phyloP scores from a whole-genome alignment of 2,329 filamentous ascomycete genomes.

The Talaromyces sp. region DNA sequence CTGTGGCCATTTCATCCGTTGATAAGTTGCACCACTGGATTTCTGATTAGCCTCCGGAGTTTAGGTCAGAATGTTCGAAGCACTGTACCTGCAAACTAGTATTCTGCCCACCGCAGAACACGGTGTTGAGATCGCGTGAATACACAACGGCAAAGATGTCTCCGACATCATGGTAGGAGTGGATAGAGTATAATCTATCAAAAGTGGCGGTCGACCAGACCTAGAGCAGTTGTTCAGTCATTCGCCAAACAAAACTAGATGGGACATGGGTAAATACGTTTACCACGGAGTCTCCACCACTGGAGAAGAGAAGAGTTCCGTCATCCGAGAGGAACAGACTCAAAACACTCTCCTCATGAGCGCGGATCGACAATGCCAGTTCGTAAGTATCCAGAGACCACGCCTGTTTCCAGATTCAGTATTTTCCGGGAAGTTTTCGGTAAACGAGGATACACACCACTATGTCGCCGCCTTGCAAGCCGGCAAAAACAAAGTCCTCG shows the following conservation, averaged over 20 bases:
- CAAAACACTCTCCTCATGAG: constrained; percentile 86
- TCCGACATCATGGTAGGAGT: constrained; percentile 88
- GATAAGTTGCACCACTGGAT: constrained; percentile 69
- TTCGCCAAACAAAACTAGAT: neutral
- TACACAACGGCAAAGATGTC: constrained; percentile 96
- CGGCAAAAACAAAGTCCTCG: constrained; percentile 77
- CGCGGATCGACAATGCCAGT: constrained; percentile 70
- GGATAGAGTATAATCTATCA: constrained; percentile 77
- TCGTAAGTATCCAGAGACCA: constrained; percentile 90
- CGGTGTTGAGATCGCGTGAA: constrained; percentile 68
- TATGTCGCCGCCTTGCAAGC: constrained; percentile 90
- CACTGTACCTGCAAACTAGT: constrained; percentile 70
- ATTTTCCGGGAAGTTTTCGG: neutral
- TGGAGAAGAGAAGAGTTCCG: constrained; percentile 75
- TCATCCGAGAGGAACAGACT: constrained; percentile 76
- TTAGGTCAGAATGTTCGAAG: neutral
- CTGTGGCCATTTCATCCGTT: constrained; percentile 56
- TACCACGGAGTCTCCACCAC: constrained; percentile 86
- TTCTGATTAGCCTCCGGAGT: constrained; percentile 9
- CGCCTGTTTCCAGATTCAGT: constrained; percentile 38
- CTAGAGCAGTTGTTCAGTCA: constrained; percentile 25
- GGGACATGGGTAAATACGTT: constrained; percentile 53
- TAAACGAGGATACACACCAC: constrained; percentile 46
- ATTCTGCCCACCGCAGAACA: constrained; percentile 91
- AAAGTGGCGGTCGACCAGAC: constrained; percentile 79